Evolutionary conservation across 768 basidiomycete genomes (phyloP).

Genomic region (Suillus decipiens): DNA sequence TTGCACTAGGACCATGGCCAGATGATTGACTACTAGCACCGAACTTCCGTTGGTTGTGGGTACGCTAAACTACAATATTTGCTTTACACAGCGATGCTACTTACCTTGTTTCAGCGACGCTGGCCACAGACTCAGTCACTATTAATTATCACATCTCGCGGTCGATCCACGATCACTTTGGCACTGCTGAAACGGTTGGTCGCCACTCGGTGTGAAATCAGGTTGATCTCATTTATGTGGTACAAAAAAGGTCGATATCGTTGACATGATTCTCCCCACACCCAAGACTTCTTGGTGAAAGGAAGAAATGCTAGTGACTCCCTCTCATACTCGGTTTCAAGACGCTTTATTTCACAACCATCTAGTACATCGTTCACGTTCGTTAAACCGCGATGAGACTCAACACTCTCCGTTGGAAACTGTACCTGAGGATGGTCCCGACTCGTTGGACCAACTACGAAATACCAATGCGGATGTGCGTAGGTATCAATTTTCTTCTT

Average conservation of each 20-base stretch:
- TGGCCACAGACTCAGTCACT: too few relatives aligned
- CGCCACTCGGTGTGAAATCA: neutral
- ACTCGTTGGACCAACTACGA: neutral
- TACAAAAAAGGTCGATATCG: neutral
- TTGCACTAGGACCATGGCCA: neutral
- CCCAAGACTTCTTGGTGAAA: neutral
- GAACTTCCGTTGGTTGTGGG: neutral
- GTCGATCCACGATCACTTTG: neutral
- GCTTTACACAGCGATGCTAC: too few relatives aligned
- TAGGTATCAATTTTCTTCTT: neutral
- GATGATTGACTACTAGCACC: neutral
- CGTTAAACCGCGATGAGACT: neutral
- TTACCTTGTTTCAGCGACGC: neutral
- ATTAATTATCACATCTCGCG: neutral
- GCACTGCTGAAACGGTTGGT: constrained; percentile 3
- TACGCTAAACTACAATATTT: neutral
- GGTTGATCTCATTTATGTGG: neutral
- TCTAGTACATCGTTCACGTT: neutral
- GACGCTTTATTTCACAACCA: neutral
- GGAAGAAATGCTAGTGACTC: neutral
- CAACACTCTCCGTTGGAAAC: neutral
- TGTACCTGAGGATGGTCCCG: neutral
- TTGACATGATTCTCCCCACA: neutral
- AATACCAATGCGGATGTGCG: neutral
- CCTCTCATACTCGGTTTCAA: neutral